Percentiles rank a stretch among this genome's conserved stretches.
phyloP scores from a whole-genome alignment of 768 basidiomycete genomes.

The Naganishia vaughanmartiniae region DNA sequence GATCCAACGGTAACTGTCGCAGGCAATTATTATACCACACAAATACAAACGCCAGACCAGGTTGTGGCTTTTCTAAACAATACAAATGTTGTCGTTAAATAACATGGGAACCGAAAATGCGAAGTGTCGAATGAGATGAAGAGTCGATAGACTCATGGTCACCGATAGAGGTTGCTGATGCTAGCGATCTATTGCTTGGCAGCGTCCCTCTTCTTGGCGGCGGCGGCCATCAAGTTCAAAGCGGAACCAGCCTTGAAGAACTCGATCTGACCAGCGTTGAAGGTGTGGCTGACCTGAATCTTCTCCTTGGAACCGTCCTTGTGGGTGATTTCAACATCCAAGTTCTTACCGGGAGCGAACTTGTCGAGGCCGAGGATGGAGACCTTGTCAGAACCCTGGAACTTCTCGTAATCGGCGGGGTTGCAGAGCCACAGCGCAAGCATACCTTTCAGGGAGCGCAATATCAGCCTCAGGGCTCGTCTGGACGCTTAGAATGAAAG shows the following conservation, averaged over 20 bases:
- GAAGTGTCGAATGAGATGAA: constrained; percentile 6
- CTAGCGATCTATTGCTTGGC: constrained; percentile 11
- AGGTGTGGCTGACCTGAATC: constrained; percentile 80
- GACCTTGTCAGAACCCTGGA: constrained; percentile 80
- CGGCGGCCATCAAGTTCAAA: constrained; percentile 51
- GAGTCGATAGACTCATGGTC: not conserved
- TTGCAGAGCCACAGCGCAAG: constrained; percentile 87
- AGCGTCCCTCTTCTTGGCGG: constrained; percentile 38
- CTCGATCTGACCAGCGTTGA: constrained; percentile 94
- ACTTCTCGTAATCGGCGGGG: constrained; percentile 89
- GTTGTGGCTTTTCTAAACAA: not conserved
- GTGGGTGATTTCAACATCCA: constrained; percentile 79
- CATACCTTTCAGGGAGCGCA: not conserved
- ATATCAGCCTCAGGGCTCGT: no score
- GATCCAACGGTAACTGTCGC: not conserved
- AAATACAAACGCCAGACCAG: constrained; percentile 9
- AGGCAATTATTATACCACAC: constrained; percentile 9
- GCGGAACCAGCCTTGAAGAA: constrained; percentile 96
- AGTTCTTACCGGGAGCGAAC: constrained; percentile 88
- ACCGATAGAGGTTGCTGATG: not conserved
- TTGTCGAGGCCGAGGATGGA: constrained; percentile 82
- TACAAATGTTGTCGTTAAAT: constrained; percentile 8
- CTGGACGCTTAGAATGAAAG: no score
- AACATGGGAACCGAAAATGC: constrained; percentile 17
- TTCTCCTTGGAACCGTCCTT: constrained; percentile 73